Evolutionary conservation across 2,329 filamentous ascomycete genomes (phyloP).

Genomic region (Fonsecaea multimorphosa): DNA sequence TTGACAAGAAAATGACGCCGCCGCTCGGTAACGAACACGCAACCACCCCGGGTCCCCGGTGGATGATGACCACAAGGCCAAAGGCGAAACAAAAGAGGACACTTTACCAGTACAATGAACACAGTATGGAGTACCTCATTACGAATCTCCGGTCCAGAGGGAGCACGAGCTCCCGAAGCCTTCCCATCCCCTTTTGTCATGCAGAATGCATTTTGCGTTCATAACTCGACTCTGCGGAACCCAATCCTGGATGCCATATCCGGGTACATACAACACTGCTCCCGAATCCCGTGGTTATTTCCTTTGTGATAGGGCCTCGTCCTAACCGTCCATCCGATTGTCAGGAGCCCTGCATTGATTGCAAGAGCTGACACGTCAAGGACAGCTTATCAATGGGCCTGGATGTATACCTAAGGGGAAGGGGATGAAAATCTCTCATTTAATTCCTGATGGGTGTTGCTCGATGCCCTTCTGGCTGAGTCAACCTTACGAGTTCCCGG

Average conservation of each 20-base stretch:
- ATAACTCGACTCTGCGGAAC: neutral
- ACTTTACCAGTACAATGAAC: slow-evolving; percentile 15
- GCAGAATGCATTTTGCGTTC: neutral
- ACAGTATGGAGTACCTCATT: neutral
- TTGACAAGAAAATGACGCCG: slow-evolving; percentile 29
- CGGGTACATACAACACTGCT: slow-evolving; percentile 4
- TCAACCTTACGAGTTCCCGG: slow-evolving; percentile 24
- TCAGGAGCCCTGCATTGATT: slow-evolving; percentile 11
- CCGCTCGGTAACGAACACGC: slow-evolving; percentile 16
- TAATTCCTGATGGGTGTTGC: slow-evolving; percentile 3
- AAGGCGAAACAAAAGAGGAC: slow-evolving; percentile 15
- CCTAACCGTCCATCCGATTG: neutral
- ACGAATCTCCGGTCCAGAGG: neutral
- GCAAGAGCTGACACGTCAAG: neutral
- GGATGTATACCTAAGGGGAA: neutral
- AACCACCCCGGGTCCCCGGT: slow-evolving; percentile 14
- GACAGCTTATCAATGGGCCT: slow-evolving; percentile 4
- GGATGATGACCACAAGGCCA: slow-evolving; percentile 13
- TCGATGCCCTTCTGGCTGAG: slow-evolving; percentile 16
- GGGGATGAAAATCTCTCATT: neutral
- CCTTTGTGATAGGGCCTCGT: slow-evolving; percentile 17
- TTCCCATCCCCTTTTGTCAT: slow-evolving; percentile 16
- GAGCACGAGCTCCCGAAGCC: slow-evolving; percentile 6
- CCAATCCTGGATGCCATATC: slow-evolving; percentile 12
- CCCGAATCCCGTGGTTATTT: slow-evolving; percentile 1